Evolutionary conservation across 192 early-diverging fungal species (phyloP).

Genomic region (Chytriomyces hyalinus): DNA sequence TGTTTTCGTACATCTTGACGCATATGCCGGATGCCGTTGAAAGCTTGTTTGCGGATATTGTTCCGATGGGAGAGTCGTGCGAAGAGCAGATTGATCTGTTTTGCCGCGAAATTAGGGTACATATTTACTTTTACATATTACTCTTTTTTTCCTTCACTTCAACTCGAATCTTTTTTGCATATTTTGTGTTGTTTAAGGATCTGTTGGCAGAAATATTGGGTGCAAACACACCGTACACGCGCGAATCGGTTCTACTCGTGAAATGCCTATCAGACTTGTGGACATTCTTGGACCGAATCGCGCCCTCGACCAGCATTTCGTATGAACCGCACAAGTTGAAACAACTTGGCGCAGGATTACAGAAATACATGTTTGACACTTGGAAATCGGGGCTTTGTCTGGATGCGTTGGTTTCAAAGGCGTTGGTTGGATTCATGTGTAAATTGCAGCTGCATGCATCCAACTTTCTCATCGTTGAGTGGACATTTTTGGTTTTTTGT

Average conservation of each 20-base stretch:
- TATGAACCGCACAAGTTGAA: not conserved
- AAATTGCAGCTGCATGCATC: conserved; percentile 4
- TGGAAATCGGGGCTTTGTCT: not conserved
- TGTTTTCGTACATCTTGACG: conserved; percentile 6
- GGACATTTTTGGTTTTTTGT: not conserved
- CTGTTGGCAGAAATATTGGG: conserved; percentile 13
- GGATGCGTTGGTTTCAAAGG: conserved; percentile 1
- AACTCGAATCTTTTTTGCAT: not conserved
- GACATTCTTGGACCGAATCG: not conserved
- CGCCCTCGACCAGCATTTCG: not conserved
- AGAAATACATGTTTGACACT: not conserved
- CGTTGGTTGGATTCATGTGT: conserved; percentile 7
- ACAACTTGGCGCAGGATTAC: not conserved
- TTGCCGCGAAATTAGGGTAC: not conserved
- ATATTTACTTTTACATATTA: not conserved
- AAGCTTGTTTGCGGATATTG: conserved; percentile 2
- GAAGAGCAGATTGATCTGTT: not conserved
- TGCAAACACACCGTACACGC: not conserved
- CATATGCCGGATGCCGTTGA: not conserved
- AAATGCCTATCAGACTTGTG: conserved; percentile 12
- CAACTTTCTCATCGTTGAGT: not conserved
- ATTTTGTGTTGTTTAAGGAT: not conserved
- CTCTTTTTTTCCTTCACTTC: not conserved
- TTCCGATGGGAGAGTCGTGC: too few relatives aligned
- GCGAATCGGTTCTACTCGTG: conserved; percentile 2